Base-by-base conservation (phyloP, 306 rosid genomes). In the Glycine tomentella region DNA sequence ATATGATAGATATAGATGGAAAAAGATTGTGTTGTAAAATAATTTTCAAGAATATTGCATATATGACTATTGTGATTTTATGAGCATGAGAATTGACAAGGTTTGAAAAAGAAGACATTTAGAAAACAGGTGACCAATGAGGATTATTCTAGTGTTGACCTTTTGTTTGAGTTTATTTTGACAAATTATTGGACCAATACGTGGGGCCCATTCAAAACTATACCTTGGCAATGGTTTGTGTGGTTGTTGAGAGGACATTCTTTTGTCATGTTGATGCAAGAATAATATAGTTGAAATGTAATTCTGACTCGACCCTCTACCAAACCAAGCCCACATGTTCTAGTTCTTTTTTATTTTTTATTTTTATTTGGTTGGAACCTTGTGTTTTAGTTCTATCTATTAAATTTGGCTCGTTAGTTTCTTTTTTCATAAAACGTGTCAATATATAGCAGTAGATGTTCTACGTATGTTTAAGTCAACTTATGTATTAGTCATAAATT, bases 301-400 rank as follows among this genome's bases (percentile, higher is more conserved):
- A 75, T 66, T 76, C 79, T 44, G 70, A 86, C 40, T 16, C 11
- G 87, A 86, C 87, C 48, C 68, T 36, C 42, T 42, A 86, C 89
- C 87, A 76, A 80, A 80, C 86, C 69, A 16, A 75, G 61, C 66
- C 63, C 46, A 75, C 58, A 1, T 69, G 49, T 45, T 5, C n/a
- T 50, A 5, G 9, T 49, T 11, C 4, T 38, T 38, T 38, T 13
- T 8, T 4, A 48, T 46, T 20, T 20, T 20, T 1, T 20, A 1
- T 25, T 25, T 25, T 25, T 25, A 25, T 25, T 25, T 25, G 31
- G 31, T 25, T 25, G 40, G 57, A 34, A 67, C 53, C 55, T 75
- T 3, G 58, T 17, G 61, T 16, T 58, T 66, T 64, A 56, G 40
- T 8, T 25, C 49, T 14, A 65, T 65, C 25, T 12, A 9, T 46